phyloP scores from a whole-genome alignment of 371 early-diverging fungal genomes.

The Lichtheimia hyalospora region DNA sequence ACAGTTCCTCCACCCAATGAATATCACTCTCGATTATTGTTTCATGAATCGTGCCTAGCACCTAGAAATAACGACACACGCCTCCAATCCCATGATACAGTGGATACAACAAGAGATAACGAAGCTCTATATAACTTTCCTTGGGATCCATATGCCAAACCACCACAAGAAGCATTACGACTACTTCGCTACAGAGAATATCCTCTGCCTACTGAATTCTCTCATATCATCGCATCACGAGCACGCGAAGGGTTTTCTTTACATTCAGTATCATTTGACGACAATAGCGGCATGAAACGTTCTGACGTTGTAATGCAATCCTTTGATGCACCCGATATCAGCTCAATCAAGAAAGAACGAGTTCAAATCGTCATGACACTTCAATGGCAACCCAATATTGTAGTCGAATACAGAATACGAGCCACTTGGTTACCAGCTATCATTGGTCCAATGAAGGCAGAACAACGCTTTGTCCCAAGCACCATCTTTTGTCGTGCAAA shows the following conservation, averaged over 20 bases:
- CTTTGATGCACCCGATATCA: constrained; percentile 23
- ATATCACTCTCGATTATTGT: constrained; percentile 31
- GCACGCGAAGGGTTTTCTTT: constrained; percentile 86
- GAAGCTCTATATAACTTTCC: constrained; percentile 65
- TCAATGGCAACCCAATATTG: constrained; percentile 88
- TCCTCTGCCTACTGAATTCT: constrained; percentile 62
- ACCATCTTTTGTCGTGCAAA: constrained; percentile 40
- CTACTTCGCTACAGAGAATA: constrained; percentile 78
- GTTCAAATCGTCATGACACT: constrained; percentile 70
- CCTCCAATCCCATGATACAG: constrained; percentile 4
- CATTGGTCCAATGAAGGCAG: constrained; percentile 29
- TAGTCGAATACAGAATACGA: constrained; percentile 80
- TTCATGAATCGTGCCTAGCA: constrained; percentile 28
- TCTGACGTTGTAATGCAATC: constrained; percentile 21
- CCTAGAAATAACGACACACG: constrained; percentile 8
- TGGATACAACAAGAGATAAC: constrained; percentile 9
- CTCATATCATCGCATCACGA: constrained; percentile 76
- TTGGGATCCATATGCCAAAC: constrained; percentile 77
- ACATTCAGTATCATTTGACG: constrained; percentile 58
- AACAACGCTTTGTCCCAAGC: constrained; percentile 27
- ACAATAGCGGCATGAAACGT: constrained; percentile 20
- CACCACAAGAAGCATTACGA: constrained; percentile 79
- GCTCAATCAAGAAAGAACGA: constrained; percentile 48
- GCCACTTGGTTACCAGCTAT: constrained; percentile 45
- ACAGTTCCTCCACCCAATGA: constrained; percentile 22